These are phyloP conservation scores for Hypoxylon fragiforme DNA, from an alignment of 495 filamentous ascomycete genomes.

Conservation along the genomic window DNA sequence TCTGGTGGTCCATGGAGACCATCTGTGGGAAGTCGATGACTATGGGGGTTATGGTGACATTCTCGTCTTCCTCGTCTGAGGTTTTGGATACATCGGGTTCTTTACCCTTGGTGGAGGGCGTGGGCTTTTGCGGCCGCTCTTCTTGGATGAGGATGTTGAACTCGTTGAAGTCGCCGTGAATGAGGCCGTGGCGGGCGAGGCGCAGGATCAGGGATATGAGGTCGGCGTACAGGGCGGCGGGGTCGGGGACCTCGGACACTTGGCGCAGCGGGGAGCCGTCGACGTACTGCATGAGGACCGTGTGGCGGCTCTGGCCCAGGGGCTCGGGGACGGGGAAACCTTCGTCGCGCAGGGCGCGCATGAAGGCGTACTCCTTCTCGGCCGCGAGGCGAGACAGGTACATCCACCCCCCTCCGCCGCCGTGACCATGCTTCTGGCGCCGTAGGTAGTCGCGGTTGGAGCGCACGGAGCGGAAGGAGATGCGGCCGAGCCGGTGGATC, in stretches of 20 bases:
- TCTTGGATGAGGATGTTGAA: constrained; percentile 97
- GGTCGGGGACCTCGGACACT: constrained; percentile 75
- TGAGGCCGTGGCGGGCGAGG: constrained; percentile 84
- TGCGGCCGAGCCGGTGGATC: constrained; percentile 91
- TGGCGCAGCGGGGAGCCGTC: constrained; percentile 89
- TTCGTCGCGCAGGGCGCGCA: constrained; percentile 79
- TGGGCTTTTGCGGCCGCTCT: constrained; percentile 45
- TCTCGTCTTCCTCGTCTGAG: constrained; percentile 25
- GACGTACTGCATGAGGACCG: constrained; percentile 89
- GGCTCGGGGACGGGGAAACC: constrained; percentile 89
- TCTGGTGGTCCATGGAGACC: constrained; percentile 90
- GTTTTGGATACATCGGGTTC: constrained; percentile 17
- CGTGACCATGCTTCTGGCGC: constrained; percentile 74
- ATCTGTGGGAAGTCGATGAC: constrained; percentile 99
- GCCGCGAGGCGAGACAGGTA: constrained; percentile 93
- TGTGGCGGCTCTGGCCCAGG: constrained; percentile 84
- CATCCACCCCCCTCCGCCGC: constrained; percentile 90
- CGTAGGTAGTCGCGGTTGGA: constrained; percentile 96
- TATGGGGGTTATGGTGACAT: constrained; percentile 61
- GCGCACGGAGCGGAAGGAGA: constrained; percentile 96
- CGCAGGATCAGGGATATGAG: constrained; percentile 84
- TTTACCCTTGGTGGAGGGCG: constrained; percentile 31
- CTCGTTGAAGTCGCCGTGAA: constrained; percentile 99
- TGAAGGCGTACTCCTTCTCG: constrained; percentile 89
- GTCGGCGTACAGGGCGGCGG: constrained; percentile 80